These are phyloP conservation scores for Crithidia acanthocephali DNA, from an alignment of 208 protist species.

Conservation along the genomic window DNA sequence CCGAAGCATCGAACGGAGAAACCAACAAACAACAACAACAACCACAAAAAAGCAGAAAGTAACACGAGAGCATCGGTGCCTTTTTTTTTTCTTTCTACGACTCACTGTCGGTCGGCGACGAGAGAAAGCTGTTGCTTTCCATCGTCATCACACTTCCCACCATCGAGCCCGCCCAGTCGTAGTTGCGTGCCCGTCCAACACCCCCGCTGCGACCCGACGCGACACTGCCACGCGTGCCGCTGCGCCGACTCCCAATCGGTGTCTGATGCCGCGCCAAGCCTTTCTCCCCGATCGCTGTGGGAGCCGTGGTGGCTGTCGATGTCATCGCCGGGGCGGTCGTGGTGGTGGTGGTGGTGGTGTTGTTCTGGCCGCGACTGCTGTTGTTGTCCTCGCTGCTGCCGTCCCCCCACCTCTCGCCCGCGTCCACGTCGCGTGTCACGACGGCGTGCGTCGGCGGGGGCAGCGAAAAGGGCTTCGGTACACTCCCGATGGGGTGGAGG, in stretches of 20 bases:
- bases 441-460: not conserved
- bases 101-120: slow-evolving; percentile 16
- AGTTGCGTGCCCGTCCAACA: not conserved
- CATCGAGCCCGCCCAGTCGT: slow-evolving; percentile 22
- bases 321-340: too few species aligned
- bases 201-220: not conserved
- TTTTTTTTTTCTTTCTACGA: not conserved
- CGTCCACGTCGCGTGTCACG: not conserved
- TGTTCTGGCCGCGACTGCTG: not conserved
- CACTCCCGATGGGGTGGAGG: not conserved
- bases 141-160: slow-evolving; percentile 17
- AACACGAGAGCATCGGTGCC: too few species aligned
- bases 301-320: not conserved
- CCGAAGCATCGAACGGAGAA: not conserved
- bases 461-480: not conserved
- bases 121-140: slow-evolving; percentile 21
- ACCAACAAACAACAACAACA: too few species aligned
- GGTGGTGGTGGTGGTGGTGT: not conserved
- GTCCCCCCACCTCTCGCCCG: not conserved
- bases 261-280: not conserved
- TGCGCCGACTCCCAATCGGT: slow-evolving; percentile 7
- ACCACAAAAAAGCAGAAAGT: too few species aligned
- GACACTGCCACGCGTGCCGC: not conserved
- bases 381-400: not conserved
- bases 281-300: not conserved